Evolutionary conservation across 495 filamentous ascomycete species (phyloP), one percentile per base, ranked within the genome.

Genomic region (Penicillium flavigenum): DNA sequence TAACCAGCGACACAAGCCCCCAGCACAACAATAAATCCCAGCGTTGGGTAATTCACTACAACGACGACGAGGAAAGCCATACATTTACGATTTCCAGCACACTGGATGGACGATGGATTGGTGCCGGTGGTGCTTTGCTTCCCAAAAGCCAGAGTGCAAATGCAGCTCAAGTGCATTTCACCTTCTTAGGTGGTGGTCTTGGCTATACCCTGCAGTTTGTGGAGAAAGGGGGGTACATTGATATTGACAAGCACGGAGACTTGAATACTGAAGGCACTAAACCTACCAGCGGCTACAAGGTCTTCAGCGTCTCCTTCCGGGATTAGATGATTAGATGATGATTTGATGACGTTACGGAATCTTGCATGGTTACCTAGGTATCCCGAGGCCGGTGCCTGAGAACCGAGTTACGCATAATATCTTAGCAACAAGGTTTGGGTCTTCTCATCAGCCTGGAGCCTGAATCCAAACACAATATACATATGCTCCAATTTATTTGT

Each of bases 11-110:
- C 11, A 73, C 79, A 2, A 70, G 68, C 6, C 22, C 67, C 5
- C 52, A 63, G 0, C 78, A 82, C 52, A 58, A 73, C 34, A 61
- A 54, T 29, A 75, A 73, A 43, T 47, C 65, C 4, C 79, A 82
- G 59, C 72, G 81, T 39, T 83, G 79, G 79, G 69, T 83, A 1
- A 68, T 81, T 10, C 79, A 82, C 56, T 75, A 75, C 54, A 65
- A 63, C 22, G 58, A 60, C 2, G 62, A 69, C 32, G 73, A 73
- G 29, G 75, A 76, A 17, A 73, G 70, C 48, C 65, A 64, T 22
- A 63, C 68, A 11, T 82, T 81, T 65, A 72, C 67, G n/a, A 68
- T 82, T 45, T 76, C 71, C 39, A 82, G 76, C 54, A 77, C 78
- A 4, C 55, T 76, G 26, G 79, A 83, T 65, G 76, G 75, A 6